A percentile compares a stretch with the other conserved stretches of the same genome.
These are phyloP conservation scores for Alloteropsis angusta DNA, from an alignment of 202 grass and related monocot genomes.

Conservation along the genomic window DNA sequence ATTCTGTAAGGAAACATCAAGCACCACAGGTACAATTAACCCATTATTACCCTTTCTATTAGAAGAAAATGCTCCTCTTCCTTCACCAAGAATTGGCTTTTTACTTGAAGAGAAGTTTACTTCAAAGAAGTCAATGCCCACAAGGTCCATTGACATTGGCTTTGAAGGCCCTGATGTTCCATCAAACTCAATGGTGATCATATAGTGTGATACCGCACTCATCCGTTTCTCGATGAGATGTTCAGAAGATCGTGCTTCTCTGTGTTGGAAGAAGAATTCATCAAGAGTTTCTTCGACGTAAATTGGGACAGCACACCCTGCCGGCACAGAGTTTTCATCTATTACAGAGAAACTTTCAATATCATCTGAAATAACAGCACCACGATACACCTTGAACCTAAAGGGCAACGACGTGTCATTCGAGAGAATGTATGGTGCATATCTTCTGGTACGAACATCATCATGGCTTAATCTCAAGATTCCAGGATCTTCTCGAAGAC, in stretches of 20 bases:
- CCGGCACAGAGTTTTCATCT: constrained; percentile 67
- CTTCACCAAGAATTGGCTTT: constrained; percentile 37
- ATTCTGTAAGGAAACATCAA: constrained; percentile 93
- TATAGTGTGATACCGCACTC: constrained; percentile 75
- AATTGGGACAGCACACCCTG: constrained; percentile 77
- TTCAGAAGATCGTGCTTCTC: constrained; percentile 57
- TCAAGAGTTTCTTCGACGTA: constrained; percentile 84
- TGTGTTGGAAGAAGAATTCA: constrained; percentile 77
- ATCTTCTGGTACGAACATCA: constrained; percentile 77
- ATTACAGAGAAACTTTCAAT: constrained; percentile 47
- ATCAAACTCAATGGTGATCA: constrained; percentile 95
- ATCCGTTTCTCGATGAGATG: constrained; percentile 74
- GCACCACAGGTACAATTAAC: constrained; percentile 88
- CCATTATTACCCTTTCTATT: constrained; percentile 33
- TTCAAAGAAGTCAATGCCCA: constrained; percentile 85
- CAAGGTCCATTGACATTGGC: constrained; percentile 96
- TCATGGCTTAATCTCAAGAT: constrained; percentile 51
- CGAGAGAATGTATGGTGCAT: constrained; percentile 82
- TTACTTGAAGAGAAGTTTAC: constrained; percentile 83
- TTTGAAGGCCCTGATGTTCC: constrained; percentile 65
- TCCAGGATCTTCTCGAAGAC: constrained; percentile 45
- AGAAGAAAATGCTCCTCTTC: constrained; percentile 38
- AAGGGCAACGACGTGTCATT: constrained; percentile 89
- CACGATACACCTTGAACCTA: constrained; percentile 74
- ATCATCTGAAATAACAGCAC: constrained; percentile 77